Conservation (phyloP, 306 rosid species). For the Dicorynia guianensis region DNA sequence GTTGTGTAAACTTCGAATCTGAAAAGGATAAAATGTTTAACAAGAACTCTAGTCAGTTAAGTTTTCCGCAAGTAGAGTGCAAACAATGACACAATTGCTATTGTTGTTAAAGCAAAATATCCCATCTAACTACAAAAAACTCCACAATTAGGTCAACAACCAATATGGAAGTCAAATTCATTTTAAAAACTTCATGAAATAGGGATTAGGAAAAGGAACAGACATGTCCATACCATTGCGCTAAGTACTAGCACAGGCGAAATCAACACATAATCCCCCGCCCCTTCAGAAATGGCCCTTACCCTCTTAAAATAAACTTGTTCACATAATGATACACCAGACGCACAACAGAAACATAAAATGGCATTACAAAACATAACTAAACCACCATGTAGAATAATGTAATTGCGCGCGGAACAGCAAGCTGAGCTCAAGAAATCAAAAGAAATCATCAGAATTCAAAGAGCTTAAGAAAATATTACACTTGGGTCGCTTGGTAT, state of each 20-base stretch:
- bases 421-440: slow-evolving; percentile 20
- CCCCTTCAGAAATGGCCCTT: no score
- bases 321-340: not conserved
- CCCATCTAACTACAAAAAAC: slow-evolving; percentile 15
- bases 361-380: slow-evolving; percentile 5
- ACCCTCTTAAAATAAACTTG: no score
- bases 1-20: slow-evolving; percentile 97
- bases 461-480: slow-evolving; percentile 23
- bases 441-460: slow-evolving; percentile 9
- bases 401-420: not conserved
- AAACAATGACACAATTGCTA: slow-evolving; percentile 20
- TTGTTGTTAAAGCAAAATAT: slow-evolving; percentile 22
- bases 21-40: slow-evolving; percentile 31
- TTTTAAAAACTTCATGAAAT: not conserved
- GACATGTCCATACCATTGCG: not conserved
- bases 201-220: not conserved
- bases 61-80: slow-evolving; percentile 7
- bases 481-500: slow-evolving; percentile 95
- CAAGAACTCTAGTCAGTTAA: slow-evolving; percentile 38
- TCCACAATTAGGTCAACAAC: slow-evolving; percentile 5
- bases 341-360: not conserved
- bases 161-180: not conserved
- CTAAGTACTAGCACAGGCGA: no score
- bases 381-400: not conserved
- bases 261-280: no score